Conservation (phyloP, 352 stramenopile genomes). For the Peronospora belbahrii region DNA sequence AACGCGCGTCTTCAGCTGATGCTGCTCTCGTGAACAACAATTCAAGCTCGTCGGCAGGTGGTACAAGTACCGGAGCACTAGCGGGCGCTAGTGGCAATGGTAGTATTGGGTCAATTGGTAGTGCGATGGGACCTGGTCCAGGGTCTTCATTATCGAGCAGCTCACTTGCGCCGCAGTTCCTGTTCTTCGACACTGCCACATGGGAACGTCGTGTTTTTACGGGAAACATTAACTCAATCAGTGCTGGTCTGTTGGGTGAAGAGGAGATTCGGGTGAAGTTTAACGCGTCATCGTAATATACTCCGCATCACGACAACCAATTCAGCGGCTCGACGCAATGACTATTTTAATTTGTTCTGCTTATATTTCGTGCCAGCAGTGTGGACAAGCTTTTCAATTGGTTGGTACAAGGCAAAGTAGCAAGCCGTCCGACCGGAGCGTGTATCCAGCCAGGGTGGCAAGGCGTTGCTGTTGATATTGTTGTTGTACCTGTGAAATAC, state of each 20-base stretch:
- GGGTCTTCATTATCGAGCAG: conserved; percentile 27
- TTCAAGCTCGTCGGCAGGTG: conserved; percentile 21
- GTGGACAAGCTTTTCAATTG: neutral
- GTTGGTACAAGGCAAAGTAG: neutral
- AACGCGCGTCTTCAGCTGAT: conserved; percentile 64
- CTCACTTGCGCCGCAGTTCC: conserved; percentile 74
- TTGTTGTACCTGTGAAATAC: conserved; percentile 16
- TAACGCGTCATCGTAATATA: conserved; percentile 67
- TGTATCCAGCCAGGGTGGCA: conserved; percentile 14
- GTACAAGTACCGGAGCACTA: conserved; percentile 22
- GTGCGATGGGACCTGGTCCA: conserved; percentile 29
- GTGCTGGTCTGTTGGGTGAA: conserved; percentile 85
- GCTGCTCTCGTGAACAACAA: conserved; percentile 42
- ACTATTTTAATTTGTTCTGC: conserved; percentile 7
- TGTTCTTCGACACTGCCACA: conserved; percentile 93
- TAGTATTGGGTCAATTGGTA: conserved; percentile 66
- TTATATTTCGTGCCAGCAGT: conserved; percentile 1
- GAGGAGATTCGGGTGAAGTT: conserved; percentile 95
- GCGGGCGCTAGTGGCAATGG: conserved; percentile 21
- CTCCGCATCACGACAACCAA: conserved; percentile 20
- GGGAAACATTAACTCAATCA: conserved; percentile 85
- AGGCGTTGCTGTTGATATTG: conserved; percentile 19
- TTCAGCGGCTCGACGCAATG: conserved; percentile 10
- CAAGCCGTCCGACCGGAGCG: conserved; percentile 4
- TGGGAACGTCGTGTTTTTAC: conserved; percentile 93